phyloP scores from a whole-genome alignment of 1,139 yeast species.

The Hanseniaspora sp. region DNA sequence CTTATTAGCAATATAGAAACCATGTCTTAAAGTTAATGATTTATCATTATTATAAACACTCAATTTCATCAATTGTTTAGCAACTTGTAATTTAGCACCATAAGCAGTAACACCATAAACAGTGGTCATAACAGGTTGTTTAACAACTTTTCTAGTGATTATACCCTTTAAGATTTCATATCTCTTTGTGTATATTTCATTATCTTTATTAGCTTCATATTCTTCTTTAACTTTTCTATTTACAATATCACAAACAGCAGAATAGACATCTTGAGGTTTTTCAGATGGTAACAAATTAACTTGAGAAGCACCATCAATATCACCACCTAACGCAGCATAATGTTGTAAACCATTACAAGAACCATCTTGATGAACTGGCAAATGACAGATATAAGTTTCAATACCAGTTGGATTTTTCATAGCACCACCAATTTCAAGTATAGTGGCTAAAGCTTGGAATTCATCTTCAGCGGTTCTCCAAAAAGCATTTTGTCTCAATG shows the following conservation, averaged over 20 bases:
- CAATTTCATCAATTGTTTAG: conserved; percentile 44
- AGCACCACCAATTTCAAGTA: conserved; percentile 71
- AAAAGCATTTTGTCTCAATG: conserved; percentile 53
- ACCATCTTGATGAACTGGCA: conserved; percentile 96
- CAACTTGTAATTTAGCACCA: conserved; percentile 86
- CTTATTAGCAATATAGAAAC: conserved; percentile 62
- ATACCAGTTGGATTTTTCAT: conserved; percentile 55
- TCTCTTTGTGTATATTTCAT: conserved; percentile 21
- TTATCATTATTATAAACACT: conserved; percentile 32
- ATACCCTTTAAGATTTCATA: conserved; percentile 39
- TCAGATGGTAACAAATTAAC: conserved; percentile 78
- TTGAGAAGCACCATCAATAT: conserved; percentile 83
- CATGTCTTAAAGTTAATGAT: conserved; percentile 31
- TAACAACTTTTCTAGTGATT: conserved; percentile 76
- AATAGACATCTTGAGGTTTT: conserved; percentile 83
- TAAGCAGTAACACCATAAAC: conserved; percentile 94
- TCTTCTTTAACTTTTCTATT: conserved; percentile 51
- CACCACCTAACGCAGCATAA: conserved; percentile 97
- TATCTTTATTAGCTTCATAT: conserved; percentile 35
- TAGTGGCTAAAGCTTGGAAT: conserved; percentile 86
- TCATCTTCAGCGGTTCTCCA: conserved; percentile 88
- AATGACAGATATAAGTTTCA: conserved; percentile 57
- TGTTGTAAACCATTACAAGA: conserved; percentile 96
- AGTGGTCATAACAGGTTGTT: conserved; percentile 96
- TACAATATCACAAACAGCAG: conserved; percentile 71